Base-by-base conservation (phyloP, 352 stramenopile genomes). In the Phytophthora litchii region DNA sequence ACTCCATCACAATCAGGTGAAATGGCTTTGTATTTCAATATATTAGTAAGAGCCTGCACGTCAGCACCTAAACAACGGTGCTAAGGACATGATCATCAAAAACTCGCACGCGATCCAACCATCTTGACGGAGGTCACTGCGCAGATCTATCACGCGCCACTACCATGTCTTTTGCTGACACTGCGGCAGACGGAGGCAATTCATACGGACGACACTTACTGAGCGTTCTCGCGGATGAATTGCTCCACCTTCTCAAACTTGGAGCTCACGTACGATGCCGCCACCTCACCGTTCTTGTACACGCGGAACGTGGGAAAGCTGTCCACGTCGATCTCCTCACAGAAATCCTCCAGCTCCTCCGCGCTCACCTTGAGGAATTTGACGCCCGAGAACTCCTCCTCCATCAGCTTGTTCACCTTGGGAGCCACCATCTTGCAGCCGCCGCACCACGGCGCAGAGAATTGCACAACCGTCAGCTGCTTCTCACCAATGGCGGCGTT, bases 181-280 rank as follows among this genome's bases (percentile, higher is more conserved):
- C 25, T 31, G 25, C 25, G 25, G 8, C 8, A 31, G 25, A 3
- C 25, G 25, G 4, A 8, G 8, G 25, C 25, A 31, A 31, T 8
- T 31, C n/a, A n/a, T n/a, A n/a, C n/a, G n/a, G n/a, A n/a, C 42
- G 17, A 38, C 2, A 16, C 38, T 62, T 69, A 72, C 37, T 75
- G 21, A 4, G 35, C 61, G 46, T 86, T 69, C 57, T 79, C 66
- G 37, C 75, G 79, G 55, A 91, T 79, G 54, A 93, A 88, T 54
- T 87, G 67, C 59, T 91, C 83, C 27, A 91, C 77, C 70, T 93
- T 91, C 36, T 93, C 84, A 45, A 75, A 70, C 71, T 91, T 91
- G 66, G 81, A 89, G 70, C 84, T 82, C 52, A 80, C 81, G 71
- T 93, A 93, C 23, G 88, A 82, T 21, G 67, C 74, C 1, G 83